These are phyloP conservation scores for Hypoxylon intermedium DNA, from an alignment of 495 filamentous ascomycete species.

Conservation along the genomic window DNA sequence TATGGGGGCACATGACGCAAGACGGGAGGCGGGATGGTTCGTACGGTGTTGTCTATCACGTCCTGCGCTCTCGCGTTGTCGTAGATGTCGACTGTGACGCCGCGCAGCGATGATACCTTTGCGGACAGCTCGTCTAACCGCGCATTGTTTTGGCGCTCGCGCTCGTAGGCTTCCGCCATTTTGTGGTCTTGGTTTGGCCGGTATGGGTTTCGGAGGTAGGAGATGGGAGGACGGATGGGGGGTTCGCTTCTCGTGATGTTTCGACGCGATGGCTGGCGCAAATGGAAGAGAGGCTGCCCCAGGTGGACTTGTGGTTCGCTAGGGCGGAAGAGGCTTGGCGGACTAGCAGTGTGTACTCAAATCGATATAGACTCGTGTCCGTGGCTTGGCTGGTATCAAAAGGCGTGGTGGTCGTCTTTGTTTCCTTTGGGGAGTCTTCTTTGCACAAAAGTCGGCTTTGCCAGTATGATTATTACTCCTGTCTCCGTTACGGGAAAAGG, in stretches of 20 bases:
- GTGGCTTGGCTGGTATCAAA: not conserved
- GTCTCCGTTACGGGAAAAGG: slow-evolving; percentile 30
- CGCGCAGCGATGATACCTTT: slow-evolving; percentile 89
- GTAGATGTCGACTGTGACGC: slow-evolving; percentile 98
- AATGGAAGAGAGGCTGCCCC: too few species aligned
- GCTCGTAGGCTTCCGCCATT: slow-evolving; percentile 96
- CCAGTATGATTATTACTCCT: not conserved
- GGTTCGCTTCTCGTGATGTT: not conserved
- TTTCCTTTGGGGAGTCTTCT: slow-evolving; percentile 21
- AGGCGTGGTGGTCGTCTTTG: slow-evolving; percentile 27
- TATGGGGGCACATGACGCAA: not conserved
- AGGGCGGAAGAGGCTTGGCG: too few species aligned
- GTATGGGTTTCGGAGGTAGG: not conserved
- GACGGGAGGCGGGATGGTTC: slow-evolving; percentile 37
- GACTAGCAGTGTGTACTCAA: not conserved
- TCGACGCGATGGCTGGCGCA: too few species aligned
- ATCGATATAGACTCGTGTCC: not conserved
- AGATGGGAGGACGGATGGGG: not conserved
- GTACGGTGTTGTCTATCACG: slow-evolving; percentile 84
- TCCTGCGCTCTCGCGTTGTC: slow-evolving; percentile 88
- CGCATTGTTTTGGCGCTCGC: slow-evolving; percentile 94
- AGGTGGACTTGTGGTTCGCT: too few species aligned
- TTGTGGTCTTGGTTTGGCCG: slow-evolving; percentile 11
- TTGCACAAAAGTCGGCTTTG: slow-evolving; percentile 24
- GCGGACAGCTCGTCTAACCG: slow-evolving; percentile 87